A percentile compares a stretch with the other conserved stretches of the same genome.
Conservation (phyloP, 176 grass and related monocot genomes). For the Cenchrus americanus region DNA sequence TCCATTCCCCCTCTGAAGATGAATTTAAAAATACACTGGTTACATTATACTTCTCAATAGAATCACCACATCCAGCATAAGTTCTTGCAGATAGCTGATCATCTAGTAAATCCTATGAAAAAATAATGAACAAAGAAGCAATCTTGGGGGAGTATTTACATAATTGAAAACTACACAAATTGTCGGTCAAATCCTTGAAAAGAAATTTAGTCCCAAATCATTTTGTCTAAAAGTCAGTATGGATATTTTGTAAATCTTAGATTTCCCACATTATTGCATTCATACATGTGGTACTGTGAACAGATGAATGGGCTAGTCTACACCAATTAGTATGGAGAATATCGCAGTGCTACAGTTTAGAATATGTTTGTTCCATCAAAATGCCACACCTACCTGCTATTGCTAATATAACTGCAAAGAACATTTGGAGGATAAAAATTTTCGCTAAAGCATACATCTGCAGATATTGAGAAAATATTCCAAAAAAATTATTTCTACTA, state of each 20-base stretch:
- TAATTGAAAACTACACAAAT: neutral
- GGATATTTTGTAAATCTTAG: neutral
- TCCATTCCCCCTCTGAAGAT: constrained; percentile 61
- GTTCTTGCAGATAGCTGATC: constrained; percentile 14
- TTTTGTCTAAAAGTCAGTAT: neutral
- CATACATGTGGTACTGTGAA: neutral
- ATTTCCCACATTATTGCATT: neutral
- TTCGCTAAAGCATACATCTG: constrained; percentile 8
- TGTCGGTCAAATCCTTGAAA: neutral
- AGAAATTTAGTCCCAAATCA: neutral
- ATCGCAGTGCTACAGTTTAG: neutral
- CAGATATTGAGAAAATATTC: constrained; percentile 5
- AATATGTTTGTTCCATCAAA: constrained; percentile 2
- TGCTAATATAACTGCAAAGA: neutral
- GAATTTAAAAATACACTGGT: constrained; percentile 11
- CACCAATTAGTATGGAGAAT: neutral
- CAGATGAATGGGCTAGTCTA: neutral
- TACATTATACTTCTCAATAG: constrained; percentile 8
- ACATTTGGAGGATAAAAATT: neutral
- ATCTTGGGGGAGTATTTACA: constrained; percentile 8
- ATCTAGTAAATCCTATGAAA: neutral
- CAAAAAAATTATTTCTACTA: neutral
- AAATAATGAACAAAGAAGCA: neutral
- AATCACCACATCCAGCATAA: neutral
- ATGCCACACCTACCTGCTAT: neutral